Conservation (phyloP, 1,284 basidiomycete genomes). For the Exobasidium cylindrosporum region DNA sequence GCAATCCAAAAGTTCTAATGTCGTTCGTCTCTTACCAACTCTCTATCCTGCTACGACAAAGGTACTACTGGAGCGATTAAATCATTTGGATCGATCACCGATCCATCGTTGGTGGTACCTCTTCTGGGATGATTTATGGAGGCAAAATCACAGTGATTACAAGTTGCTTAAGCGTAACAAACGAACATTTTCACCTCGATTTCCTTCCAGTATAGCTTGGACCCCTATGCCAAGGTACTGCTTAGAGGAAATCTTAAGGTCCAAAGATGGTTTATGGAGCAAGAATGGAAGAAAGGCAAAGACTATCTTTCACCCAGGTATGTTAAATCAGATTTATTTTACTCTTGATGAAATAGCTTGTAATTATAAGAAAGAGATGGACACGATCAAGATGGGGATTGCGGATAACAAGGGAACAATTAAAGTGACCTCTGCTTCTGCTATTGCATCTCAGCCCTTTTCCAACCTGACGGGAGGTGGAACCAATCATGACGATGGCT, state of each 20-base stretch:
- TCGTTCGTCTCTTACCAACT: conserved; percentile 63
- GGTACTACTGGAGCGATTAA: conserved; percentile 64
- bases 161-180: conserved; percentile 65
- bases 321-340: conserved; percentile 73
- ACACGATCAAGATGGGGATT: neutral
- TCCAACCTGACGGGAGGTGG: conserved; percentile 16
- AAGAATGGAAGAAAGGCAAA: conserved; percentile 57
- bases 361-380: neutral
- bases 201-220: conserved; percentile 72
- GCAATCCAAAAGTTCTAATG: conserved; percentile 56
- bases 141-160: conserved; percentile 35
- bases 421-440: neutral
- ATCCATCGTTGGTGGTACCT: conserved; percentile 77
- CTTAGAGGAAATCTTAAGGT: conserved; percentile 65
- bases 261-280: conserved; percentile 64
- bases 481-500: conserved; percentile 9
- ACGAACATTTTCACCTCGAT: conserved; percentile 69
- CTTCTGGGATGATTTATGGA: conserved; percentile 65
- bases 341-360: conserved; percentile 73
- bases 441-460: neutral
- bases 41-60: conserved; percentile 61
- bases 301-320: conserved; percentile 66
- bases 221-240: conserved; percentile 67
- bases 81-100: conserved; percentile 61
- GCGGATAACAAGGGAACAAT: neutral